Base-by-base conservation (phyloP, 768 basidiomycete species). In the Ramaria sp. region DNA sequence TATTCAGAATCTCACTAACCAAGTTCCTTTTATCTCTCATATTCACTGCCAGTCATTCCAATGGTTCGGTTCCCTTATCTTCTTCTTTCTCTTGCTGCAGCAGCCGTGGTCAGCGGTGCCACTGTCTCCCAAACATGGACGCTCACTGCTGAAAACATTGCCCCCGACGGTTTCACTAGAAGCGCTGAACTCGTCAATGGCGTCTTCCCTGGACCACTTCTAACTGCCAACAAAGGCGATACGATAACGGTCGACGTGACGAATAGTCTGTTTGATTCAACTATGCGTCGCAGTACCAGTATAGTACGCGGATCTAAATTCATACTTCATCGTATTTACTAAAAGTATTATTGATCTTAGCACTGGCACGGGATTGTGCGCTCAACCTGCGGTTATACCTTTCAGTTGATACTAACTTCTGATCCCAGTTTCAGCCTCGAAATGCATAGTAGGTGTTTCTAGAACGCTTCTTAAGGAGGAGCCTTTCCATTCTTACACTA, bases 151-250 rank as follows among this genome's bases (percentile, higher is more conserved):
- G 57, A 58, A 15, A 49, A 57, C n/a, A 62, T 74, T 13, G 60
- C 70, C 5, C 76, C 75, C 6, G 75, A 76, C 44, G 76, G 75
- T 3, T 72, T 71, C 44, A 43, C 34, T 34, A 42, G 58, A 49
- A 60, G 60, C 63, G 53, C 66, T 67, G 30, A 57, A 66, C 50
- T 27, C 13, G 49, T 51, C 8, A 56, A 56, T 20, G 55, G 49
- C 28, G n/a, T n/a, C 16, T 56, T 50, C 25, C 48, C 48, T 16
- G 55, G 55, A 5, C 55, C 55, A 15, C 13, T 56, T 2, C 27
- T 56, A 37, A 50, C 55, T 1, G 37, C 49, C 15, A 56, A 50
- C 18, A 56, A 56, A 24, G 47, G 47, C 49, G 55, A 56, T 20
- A 7, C 27, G 24, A 69, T 77, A 58, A 32, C 15, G 22, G 39